Percentiles rank a stretch among this genome's conserved stretches.
These are phyloP conservation scores for Globisporangium emineosum DNA, from an alignment of 352 stramenopile species.

Conservation along the genomic window DNA sequence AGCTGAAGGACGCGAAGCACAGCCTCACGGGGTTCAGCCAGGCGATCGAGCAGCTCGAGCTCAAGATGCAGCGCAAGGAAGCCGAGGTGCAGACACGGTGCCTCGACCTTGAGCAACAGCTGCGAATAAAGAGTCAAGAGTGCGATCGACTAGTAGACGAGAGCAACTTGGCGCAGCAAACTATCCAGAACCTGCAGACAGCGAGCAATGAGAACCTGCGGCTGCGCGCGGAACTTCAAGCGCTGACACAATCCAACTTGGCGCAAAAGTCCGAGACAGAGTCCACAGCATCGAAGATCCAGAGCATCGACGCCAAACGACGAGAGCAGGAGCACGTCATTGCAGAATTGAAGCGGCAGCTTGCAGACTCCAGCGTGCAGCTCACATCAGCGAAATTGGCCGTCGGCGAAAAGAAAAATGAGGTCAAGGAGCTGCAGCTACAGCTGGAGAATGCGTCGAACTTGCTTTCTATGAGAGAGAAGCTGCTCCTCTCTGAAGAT, in stretches of 20 bases:
- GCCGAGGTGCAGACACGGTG: slow-evolving; percentile 53
- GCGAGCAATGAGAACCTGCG: slow-evolving; percentile 40
- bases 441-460: slow-evolving; percentile 42
- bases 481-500: slow-evolving; percentile 48
- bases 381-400: slow-evolving; percentile 31
- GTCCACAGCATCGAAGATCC: slow-evolving; percentile 29
- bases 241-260: slow-evolving; percentile 14
- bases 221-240: slow-evolving; percentile 34
- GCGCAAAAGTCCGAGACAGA: slow-evolving; percentile 22
- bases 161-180: slow-evolving; percentile 17
- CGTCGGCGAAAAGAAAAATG: slow-evolving; percentile 37
- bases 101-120: slow-evolving; percentile 50
- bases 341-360: slow-evolving; percentile 33
- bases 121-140: slow-evolving; percentile 39
- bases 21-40: slow-evolving; percentile 62
- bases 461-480: slow-evolving; percentile 40
- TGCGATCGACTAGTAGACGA: slow-evolving; percentile 36
- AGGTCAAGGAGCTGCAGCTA: slow-evolving; percentile 51
- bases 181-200: slow-evolving; percentile 36
- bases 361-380: slow-evolving; percentile 23
- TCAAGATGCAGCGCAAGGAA: slow-evolving; percentile 75
- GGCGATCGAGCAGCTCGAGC: slow-evolving; percentile 71
- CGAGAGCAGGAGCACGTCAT: slow-evolving; percentile 25
- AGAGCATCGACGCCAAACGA: slow-evolving; percentile 31
- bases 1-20: slow-evolving; percentile 53